phyloP scores from a whole-genome alignment of 1,139 yeast species.

The Sugiyamaella sp. region DNA sequence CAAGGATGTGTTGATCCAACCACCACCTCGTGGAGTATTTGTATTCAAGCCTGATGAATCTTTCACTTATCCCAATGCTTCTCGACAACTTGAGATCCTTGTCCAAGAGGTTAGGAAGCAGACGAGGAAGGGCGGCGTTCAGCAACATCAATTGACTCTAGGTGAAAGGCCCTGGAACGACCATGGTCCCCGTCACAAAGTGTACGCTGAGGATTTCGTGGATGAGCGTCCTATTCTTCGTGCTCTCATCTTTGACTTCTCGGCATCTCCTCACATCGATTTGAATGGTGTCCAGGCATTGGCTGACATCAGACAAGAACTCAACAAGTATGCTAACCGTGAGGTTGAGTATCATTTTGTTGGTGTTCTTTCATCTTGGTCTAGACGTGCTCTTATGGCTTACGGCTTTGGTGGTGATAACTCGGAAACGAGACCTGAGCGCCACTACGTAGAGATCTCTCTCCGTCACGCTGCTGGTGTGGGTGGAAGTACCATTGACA shows the following conservation, averaged over 20 bases:
- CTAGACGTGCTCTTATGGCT: conserved; percentile 70
- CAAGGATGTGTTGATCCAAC: conserved; percentile 56
- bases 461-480: conserved; percentile 25
- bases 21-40: conserved; percentile 90
- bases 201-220: conserved; percentile 35
- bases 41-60: conserved; percentile 84
- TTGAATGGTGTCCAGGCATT: conserved; percentile 78
- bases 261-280: conserved; percentile 74
- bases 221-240: conserved; percentile 69
- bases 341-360: conserved; percentile 90
- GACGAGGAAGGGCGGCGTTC: conserved; percentile 61
- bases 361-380: conserved; percentile 86
- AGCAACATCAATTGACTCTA: conserved; percentile 48
- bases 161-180: conserved; percentile 93
- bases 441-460: conserved; percentile 32
- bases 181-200: conserved; percentile 61
- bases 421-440: conserved; percentile 37
- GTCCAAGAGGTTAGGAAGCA: conserved; percentile 64
- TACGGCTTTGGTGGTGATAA: conserved; percentile 77
- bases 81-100: conserved; percentile 70
- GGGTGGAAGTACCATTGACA: conserved; percentile 34
- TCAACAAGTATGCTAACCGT: conserved; percentile 74
- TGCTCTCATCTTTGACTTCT: conserved; percentile 78
- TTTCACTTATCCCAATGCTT: conserved; percentile 79
- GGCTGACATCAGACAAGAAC: conserved; percentile 72